Evolutionary conservation across 108 stramenopile species (phyloP).

Genomic region (Pseudonitzschia multiseries): DNA sequence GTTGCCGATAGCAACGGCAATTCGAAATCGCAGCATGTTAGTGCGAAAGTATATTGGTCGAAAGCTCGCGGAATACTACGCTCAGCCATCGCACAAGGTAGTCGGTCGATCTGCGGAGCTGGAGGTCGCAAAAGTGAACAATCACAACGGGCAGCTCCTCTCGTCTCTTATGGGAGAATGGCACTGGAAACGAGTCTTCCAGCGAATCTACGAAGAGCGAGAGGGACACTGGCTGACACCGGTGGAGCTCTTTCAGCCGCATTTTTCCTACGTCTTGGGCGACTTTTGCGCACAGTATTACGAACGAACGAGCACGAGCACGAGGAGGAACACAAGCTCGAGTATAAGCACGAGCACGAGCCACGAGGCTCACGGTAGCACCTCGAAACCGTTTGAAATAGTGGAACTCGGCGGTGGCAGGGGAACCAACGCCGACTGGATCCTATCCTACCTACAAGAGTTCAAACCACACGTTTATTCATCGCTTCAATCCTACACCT

Average conservation of each 20-base stretch:
- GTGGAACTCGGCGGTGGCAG: slow-evolving; percentile 82
- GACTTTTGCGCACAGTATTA: slow-evolving; percentile 53
- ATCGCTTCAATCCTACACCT: slow-evolving; percentile 55
- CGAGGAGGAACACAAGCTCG: neutral
- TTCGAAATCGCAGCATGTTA: neutral
- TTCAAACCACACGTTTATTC: slow-evolving; percentile 53
- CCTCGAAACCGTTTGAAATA: slow-evolving; percentile 37
- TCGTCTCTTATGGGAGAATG: slow-evolving; percentile 62
- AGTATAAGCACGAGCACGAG: neutral
- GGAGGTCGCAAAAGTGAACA: slow-evolving; percentile 21
- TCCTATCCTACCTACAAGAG: slow-evolving; percentile 56
- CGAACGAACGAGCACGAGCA: slow-evolving; percentile 17
- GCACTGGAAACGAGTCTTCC: slow-evolving; percentile 68
- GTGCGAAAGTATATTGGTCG: slow-evolving; percentile 39
- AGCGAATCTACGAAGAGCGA: slow-evolving; percentile 56
- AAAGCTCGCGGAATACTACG: slow-evolving; percentile 47
- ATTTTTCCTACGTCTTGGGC: slow-evolving; percentile 69
- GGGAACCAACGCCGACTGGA: slow-evolving; percentile 77
- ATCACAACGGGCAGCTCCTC: slow-evolving; percentile 19
- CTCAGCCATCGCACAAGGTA: slow-evolving; percentile 47
- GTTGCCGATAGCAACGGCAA: no score
- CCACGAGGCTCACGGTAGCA: neutral
- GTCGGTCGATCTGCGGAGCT: slow-evolving; percentile 32
- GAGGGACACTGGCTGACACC: slow-evolving; percentile 88
- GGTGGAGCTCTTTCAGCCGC: slow-evolving; percentile 74